Conservation (phyloP, 108 stramenopile species). For the Cyclotella choctawhatcheeana region DNA sequence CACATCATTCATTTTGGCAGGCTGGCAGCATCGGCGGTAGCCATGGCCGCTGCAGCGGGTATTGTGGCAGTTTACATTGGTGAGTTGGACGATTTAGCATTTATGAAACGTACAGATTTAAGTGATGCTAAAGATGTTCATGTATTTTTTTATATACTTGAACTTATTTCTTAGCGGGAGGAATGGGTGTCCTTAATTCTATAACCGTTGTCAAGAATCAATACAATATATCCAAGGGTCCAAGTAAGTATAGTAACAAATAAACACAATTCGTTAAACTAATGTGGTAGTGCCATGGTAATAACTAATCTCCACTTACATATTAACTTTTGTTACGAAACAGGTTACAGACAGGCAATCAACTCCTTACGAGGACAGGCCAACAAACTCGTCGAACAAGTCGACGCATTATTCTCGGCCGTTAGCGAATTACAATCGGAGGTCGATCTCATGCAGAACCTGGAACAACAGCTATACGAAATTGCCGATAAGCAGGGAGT, state of each 20-base stretch:
- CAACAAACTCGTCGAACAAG: neutral
- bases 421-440: neutral
- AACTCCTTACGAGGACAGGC: neutral
- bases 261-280: neutral
- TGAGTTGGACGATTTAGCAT: neutral
- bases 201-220: neutral
- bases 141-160: neutral
- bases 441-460: neutral
- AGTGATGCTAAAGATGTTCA: neutral
- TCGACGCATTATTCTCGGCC: neutral
- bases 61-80: neutral
- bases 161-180: neutral
- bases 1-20: neutral
- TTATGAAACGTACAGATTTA: neutral
- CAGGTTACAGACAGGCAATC: neutral
- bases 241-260: neutral
- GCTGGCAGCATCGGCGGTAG: neutral
- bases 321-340: neutral
- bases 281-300: neutral
- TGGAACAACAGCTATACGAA: neutral
- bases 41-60: neutral
- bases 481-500: neutral
- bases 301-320: neutral
- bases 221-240: slow-evolving; percentile 1
- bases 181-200: neutral